Percentiles rank a stretch among this genome's conserved stretches.
Conservation (phyloP, 176 grass and related monocot species). For the Pharus latifolius region DNA sequence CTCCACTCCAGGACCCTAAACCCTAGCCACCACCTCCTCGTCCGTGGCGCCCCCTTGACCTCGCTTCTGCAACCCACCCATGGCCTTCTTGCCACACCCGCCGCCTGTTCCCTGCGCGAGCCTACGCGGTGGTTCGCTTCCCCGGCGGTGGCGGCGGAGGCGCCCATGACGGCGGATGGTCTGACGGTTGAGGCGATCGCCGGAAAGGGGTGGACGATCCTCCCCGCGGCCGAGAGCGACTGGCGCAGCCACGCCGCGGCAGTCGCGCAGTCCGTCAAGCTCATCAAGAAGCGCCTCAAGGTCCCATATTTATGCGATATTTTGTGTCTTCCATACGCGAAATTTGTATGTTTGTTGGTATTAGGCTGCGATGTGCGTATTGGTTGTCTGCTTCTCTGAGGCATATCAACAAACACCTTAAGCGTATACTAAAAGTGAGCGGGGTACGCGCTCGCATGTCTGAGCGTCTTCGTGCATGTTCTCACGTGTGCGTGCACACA, state of each 20-base stretch:
- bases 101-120: not conserved
- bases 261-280: conserved; percentile 69
- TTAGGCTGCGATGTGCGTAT: not conserved
- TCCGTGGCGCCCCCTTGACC: not conserved
- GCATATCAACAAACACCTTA: conserved; percentile 18
- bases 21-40: conserved; percentile 1
- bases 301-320: conserved; percentile 14
- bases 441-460: not conserved
- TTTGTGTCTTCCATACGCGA: not conserved
- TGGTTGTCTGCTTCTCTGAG: not conserved
- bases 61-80: not conserved
- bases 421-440: too few relatives aligned
- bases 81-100: not conserved
- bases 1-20: conserved; percentile 2
- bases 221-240: conserved; percentile 67
- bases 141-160: conserved; percentile 19
- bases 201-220: conserved; percentile 79
- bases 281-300: conserved; percentile 92
- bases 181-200: conserved; percentile 64
- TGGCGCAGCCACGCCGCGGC: conserved; percentile 93
- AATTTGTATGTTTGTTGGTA: not conserved
- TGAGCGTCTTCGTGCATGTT: not conserved
- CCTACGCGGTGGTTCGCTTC: conserved; percentile 44
- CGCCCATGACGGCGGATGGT: conserved; percentile 56
- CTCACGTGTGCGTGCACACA: not conserved